Conservation (phyloP, 192 early-diverging fungal species). For the Coemansia pectinata region DNA sequence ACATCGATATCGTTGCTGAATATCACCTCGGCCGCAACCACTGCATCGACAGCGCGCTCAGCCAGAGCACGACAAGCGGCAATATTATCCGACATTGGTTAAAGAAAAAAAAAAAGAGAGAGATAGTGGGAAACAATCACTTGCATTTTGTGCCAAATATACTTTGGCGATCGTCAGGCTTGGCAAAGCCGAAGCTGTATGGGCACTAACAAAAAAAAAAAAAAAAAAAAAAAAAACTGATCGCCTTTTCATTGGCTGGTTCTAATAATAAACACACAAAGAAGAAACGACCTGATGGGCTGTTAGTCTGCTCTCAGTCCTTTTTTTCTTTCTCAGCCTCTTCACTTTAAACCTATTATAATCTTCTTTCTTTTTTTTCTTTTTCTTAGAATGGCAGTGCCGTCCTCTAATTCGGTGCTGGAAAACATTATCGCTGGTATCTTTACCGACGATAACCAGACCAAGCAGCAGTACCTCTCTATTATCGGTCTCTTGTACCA, state of each 20-base stretch:
- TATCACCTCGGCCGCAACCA: background rate
- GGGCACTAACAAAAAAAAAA: background rate
- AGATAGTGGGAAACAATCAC: background rate
- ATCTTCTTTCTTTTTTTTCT: background rate
- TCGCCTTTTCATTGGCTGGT: background rate
- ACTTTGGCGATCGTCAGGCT: background rate
- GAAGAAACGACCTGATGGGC: background rate
- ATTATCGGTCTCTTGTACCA: conserved; percentile 63
- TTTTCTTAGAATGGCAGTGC: conserved; percentile 1
- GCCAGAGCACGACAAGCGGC: background rate
- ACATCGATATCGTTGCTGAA: conserved; percentile 6
- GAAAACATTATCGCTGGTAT: conserved; percentile 49
- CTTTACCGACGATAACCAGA: conserved; percentile 47
- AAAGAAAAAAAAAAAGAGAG: background rate
- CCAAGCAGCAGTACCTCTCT: conserved; percentile 44
- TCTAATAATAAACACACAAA: background rate
- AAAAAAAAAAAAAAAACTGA: background rate
- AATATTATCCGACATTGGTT: background rate
- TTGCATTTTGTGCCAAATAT: background rate
- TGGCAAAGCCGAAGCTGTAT: background rate
- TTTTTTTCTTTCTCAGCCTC: background rate
- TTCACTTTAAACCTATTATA: background rate
- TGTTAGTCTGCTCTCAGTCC: background rate
- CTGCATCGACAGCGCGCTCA: conserved; percentile 1
- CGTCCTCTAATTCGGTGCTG: conserved; percentile 22